Evolutionary conservation across 2,329 filamentous ascomycete genomes (phyloP).

Genomic region (Ampelomyces quisqualis): DNA sequence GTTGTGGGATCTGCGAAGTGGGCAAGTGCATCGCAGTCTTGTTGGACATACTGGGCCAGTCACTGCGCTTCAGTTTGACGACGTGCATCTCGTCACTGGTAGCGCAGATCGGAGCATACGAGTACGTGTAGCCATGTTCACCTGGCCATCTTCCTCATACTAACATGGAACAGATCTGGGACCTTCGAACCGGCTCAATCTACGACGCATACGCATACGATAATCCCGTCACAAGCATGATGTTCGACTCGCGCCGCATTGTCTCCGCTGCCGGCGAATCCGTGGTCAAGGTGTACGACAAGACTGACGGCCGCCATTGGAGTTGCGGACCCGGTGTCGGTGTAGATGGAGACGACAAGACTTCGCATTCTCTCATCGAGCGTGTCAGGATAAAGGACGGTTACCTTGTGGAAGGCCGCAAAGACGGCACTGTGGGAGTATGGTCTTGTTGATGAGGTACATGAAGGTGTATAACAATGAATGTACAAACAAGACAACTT

Average conservation of each 20-base stretch:
- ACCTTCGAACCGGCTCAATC: conserved; percentile 92
- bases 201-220: conserved; percentile 97
- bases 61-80: conserved; percentile 93
- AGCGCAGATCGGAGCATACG: conserved; percentile 90
- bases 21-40: conserved; percentile 93
- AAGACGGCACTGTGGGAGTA: conserved; percentile 83
- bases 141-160: conserved; percentile 16
- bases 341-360: conserved; percentile 64
- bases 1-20: conserved; percentile 93
- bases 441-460: conserved; percentile 59
- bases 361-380: conserved; percentile 63
- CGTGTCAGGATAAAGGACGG: conserved; percentile 89
- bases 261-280: conserved; percentile 87
- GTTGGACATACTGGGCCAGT: conserved; percentile 95
- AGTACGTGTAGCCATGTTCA: conserved; percentile 60
- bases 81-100: conserved; percentile 90
- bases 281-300: conserved; percentile 97
- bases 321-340: conserved; percentile 84
- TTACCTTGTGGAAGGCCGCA: conserved; percentile 86
- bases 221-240: conserved; percentile 88
- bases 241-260: conserved; percentile 90
- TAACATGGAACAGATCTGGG: conserved; percentile 77
- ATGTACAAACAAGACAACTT: not conserved
- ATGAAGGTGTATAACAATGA: conserved; percentile 9
- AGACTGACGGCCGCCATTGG: conserved; percentile 94